Evolutionary conservation across 106 monocot species (phyloP), one percentile per base, ranked within the genome.

Genomic region (Apostasia ramifera): DNA sequence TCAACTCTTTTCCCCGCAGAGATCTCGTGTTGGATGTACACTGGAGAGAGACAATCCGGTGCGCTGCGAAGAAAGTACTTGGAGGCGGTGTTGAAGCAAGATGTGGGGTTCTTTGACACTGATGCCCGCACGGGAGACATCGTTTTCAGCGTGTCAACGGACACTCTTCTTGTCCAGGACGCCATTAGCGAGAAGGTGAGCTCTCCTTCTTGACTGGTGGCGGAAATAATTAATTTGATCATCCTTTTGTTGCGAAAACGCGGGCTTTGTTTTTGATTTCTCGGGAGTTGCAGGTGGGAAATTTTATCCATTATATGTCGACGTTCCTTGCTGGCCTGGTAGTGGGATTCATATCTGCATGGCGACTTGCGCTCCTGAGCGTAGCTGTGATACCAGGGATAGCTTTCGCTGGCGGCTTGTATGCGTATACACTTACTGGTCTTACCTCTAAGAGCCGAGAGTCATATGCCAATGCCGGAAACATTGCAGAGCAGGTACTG

Each of bases 1-100:
- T 12, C 40, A 63, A 9, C 44, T 48, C n/a, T 37, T 55, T 54
- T 5, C 6, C 1, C 53, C 69, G 47, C 87, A 98, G 97, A 98
- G 89, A 98, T 98, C 39, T 79, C 92, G 44, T 98, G 97, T 70
- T 98, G 97, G 97, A 98, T 92, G 97, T 87, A 92, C 79, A 92
- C 92, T 26, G 97, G 97, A 3, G 97, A 98, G 83, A 77, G 97
- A 79, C 97, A 98, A 79, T 87, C 83, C 65, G 82, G 89, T 66
- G 66, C 85, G 38, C 80, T 98, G n/a, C 70, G 97, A 64, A 80
- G 79, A 77, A 63, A 71, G 58, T 98, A 92, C 67, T 61, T 98
- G 62, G 97, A 98, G 66, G 86, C 97, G 8, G 97, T 98, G 45
- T 78, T 98, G 55, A 72, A 66, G 58, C 97, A 98, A 71, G 97